Evolutionary conservation across 306 rosid species (phyloP), one percentile per base, ranked within the genome.

Genomic region (Lablab purpureus): DNA sequence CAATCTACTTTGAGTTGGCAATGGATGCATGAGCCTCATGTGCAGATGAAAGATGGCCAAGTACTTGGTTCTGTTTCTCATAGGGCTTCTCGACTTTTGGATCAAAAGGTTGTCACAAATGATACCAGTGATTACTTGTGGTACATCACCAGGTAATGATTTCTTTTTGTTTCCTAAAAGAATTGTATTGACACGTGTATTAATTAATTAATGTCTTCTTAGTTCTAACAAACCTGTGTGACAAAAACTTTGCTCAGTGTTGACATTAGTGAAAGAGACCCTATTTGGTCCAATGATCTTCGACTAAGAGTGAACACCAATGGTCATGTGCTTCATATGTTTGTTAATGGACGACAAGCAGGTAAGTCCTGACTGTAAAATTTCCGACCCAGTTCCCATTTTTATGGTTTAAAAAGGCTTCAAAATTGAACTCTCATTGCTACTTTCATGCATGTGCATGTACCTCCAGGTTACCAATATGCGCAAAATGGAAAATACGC

Each of bases 1-100:
- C n/a, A n/a, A n/a, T n/a, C n/a, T n/a, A n/a, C n/a, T n/a, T 56
- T 84, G 70, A 40, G 54, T 12, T 87, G 90, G 86, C n/a, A 59
- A 43, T 87, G 82, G 87, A 55, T 10, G 50, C 1, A 1, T 28
- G 87, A 87, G 52, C 82, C 50, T 0, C 1, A 23, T 67, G 12
- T 0, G 11, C 81, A 73, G 4, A 45, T 19, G 40, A 10, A 30
- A 34, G 23, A 77, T 67, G 80, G 78, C 7, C 3, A n/a, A n/a
- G n/a, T n/a, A n/a, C n/a, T n/a, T n/a, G 23, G 43, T 74, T 70
- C 15, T 78, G 70, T 37, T 50, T 4, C 71, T 19, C 0, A 21
- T 13, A 27, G 14, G 28, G n/a, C 66, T n/a, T 17, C 78, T 2
- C 25, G 55, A 15, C 83, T 83, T 7, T 23, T 86, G 56, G 85